Evolutionary conservation across 805 yeast genomes (phyloP).

Genomic region (Candida maltosa): DNA sequence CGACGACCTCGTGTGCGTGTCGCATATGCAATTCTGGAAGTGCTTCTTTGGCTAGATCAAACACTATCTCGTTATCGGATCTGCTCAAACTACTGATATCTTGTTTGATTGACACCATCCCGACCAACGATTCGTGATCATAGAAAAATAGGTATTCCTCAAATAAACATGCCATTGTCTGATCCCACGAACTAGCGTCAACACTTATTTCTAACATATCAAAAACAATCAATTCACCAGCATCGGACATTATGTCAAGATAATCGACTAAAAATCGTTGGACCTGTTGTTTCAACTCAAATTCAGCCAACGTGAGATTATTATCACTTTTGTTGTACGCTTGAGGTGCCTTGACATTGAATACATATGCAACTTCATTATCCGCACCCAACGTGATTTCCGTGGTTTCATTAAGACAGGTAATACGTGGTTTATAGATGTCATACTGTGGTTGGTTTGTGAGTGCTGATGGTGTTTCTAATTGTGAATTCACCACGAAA

Average conservation of each 20-base stretch:
- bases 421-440: not conserved
- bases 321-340: conserved; percentile 1
- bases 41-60: conserved; percentile 37
- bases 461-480: not conserved
- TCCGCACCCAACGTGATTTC: not conserved
- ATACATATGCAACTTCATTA: conserved; percentile 2
- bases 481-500: not conserved
- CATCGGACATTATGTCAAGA: conserved; percentile 2
- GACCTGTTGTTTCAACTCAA: conserved; percentile 4
- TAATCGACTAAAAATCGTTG: conserved; percentile 3
- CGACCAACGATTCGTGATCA: conserved; percentile 28
- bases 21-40: conserved; percentile 43
- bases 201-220: conserved; percentile 41
- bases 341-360: conserved; percentile 7
- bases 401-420: not conserved
- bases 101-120: conserved; percentile 34
- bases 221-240: conserved; percentile 33
- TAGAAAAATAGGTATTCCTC: conserved; percentile 25
- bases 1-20: conserved; percentile 25
- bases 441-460: not conserved
- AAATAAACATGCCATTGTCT: conserved; percentile 29
- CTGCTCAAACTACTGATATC: conserved; percentile 29
- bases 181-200: conserved; percentile 43
- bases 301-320: conserved; percentile 1
- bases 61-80: conserved; percentile 19